phyloP scores from a whole-genome alignment of 345 rosid species.

The Passiflora organensis region DNA sequence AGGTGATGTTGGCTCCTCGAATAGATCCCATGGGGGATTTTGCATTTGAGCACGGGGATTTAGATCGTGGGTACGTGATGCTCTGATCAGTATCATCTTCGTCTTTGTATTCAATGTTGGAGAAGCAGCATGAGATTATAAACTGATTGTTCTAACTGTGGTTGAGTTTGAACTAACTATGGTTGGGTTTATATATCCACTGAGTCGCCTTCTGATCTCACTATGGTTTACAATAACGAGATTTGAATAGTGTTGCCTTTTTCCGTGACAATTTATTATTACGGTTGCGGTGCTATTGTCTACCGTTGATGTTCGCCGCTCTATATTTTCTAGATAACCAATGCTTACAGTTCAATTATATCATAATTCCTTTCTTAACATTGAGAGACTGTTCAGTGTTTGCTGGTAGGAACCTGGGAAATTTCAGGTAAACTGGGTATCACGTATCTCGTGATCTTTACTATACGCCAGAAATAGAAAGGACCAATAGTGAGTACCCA shows the following conservation, averaged over 20 bases:
- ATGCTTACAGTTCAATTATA: too few species aligned
- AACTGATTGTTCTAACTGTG: constrained; percentile 32
- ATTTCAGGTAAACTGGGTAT: too few species aligned
- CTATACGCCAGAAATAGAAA: too few species aligned
- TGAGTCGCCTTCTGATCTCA: constrained; percentile 18
- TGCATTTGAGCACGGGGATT: constrained; percentile 53
- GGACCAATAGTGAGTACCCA: too few species aligned
- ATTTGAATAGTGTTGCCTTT: background rate
- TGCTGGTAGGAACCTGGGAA: too few species aligned
- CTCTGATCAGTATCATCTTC: constrained; percentile 58
- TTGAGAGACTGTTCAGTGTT: too few species aligned
- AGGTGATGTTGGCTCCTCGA: constrained; percentile 32
- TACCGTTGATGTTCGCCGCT: constrained; percentile 23
- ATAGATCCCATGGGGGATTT: constrained; percentile 52
- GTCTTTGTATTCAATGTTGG: constrained; percentile 4
- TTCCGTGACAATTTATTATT: background rate
- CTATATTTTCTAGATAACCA: too few species aligned
- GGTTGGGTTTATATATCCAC: constrained; percentile 29
- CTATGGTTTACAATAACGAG: constrained; percentile 18
- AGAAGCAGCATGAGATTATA: constrained; percentile 18
- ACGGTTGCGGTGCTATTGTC: constrained; percentile 14
- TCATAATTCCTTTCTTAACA: too few species aligned
- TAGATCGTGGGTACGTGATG: constrained; percentile 13
- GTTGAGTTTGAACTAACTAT: constrained; percentile 32
- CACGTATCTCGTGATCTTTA: too few species aligned